A percentile compares a stretch with the other conserved stretches of the same genome.
These are phyloP conservation scores for Triticum turgidum DNA, from an alignment of 176 grass and related monocot genomes.

Conservation along the genomic window DNA sequence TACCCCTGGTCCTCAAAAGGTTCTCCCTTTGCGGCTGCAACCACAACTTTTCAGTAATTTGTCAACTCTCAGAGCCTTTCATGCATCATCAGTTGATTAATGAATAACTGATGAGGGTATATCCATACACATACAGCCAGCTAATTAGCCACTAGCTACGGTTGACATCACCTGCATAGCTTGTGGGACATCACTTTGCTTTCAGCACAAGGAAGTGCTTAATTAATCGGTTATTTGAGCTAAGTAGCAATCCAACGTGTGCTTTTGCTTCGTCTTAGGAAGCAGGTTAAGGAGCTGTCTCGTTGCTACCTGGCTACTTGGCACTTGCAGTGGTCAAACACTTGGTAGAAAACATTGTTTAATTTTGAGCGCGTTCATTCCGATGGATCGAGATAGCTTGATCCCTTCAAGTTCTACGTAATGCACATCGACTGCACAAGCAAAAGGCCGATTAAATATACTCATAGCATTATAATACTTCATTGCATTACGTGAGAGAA, in stretches of 20 bases:
- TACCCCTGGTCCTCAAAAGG: not conserved
- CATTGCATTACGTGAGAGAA: slow-evolving; percentile 7
- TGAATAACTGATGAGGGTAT: not conserved
- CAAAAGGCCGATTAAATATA: not conserved
- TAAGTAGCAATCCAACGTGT: not conserved
- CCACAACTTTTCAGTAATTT: not conserved
- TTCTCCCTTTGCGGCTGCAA: not conserved
- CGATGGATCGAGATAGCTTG: not conserved
- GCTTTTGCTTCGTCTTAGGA: slow-evolving; percentile 25
- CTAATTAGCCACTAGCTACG: not conserved
- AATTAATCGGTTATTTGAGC: not conserved
- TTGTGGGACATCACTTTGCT: not conserved
- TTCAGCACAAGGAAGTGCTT: slow-evolving; percentile 15
- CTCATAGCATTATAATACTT: not conserved
- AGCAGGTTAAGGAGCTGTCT: not conserved
- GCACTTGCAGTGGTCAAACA: slow-evolving; percentile 11
- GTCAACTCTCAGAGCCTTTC: not conserved
- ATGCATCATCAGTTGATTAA: not conserved
- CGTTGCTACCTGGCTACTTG: not conserved
- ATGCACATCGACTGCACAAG: not conserved
- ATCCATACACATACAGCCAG: not conserved
- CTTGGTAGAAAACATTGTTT: not conserved
- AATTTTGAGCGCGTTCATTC: not conserved
- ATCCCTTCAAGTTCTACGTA: slow-evolving; percentile 23
- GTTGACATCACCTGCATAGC: not conserved